phyloP scores from a whole-genome alignment of 148 eudicot genomes.

The Vaccinium myrtillus region DNA sequence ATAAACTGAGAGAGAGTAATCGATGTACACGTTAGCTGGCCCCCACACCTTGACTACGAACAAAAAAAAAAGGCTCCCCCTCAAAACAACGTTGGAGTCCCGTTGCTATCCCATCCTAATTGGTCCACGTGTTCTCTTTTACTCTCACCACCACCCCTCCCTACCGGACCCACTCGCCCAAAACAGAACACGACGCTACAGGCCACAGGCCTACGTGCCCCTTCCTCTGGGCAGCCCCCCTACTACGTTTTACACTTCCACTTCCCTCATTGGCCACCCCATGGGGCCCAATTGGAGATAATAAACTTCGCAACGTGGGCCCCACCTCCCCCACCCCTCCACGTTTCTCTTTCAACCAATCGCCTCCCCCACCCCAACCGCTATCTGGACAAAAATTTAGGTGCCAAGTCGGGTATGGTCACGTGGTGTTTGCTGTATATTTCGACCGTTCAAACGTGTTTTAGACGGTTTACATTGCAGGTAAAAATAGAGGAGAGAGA shows the following conservation, averaged over 20 bases:
- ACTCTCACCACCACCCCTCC: neutral
- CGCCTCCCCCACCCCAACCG: neutral
- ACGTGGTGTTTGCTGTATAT: too few species aligned
- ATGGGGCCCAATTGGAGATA: neutral
- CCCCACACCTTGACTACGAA: neutral
- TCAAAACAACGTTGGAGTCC: neutral
- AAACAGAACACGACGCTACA: slow-evolving; percentile 12
- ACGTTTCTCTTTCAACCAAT: slow-evolving; percentile 31
- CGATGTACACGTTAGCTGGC: too few species aligned
- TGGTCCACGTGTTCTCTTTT: slow-evolving; percentile 10
- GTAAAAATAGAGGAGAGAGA: too few species aligned
- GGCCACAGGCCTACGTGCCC: slow-evolving; percentile 32
- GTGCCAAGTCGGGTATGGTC: too few species aligned
- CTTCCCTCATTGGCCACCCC: slow-evolving; percentile 8
- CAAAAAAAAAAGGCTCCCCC: rapidly evolving
- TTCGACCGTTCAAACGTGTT: too few species aligned
- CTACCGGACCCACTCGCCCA: neutral
- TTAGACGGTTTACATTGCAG: too few species aligned
- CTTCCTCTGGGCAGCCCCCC: neutral
- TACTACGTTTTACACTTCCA: slow-evolving; percentile 19
- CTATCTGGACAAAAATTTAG: too few species aligned
- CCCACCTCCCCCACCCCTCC: neutral
- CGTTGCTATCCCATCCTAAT: neutral
- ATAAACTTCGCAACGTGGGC: neutral
- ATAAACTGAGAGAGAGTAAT: too few species aligned